Percentiles rank a stretch among this genome's conserved stretches.
Evolutionary conservation across 225 moss, liverwort and hornwort species (phyloP).

Genomic region (Asterella californica): DNA sequence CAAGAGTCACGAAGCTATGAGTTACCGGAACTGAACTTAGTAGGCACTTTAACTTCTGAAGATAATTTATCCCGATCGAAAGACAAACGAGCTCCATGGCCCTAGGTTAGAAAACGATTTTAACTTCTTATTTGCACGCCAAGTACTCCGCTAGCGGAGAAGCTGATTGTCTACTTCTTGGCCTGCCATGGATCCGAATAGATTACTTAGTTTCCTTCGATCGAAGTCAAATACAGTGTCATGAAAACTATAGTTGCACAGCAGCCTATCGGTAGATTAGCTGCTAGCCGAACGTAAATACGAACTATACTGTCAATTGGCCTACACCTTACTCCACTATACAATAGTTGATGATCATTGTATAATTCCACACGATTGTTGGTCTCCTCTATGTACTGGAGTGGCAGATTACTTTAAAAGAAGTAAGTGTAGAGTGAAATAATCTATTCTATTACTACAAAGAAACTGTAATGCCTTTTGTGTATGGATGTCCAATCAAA

Average conservation of each 20-base stretch:
- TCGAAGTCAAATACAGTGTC: background rate
- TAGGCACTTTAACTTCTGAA: background rate
- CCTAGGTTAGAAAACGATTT: background rate
- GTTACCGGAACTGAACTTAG: background rate
- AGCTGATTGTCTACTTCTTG: background rate
- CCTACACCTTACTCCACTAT: background rate
- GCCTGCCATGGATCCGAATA: background rate
- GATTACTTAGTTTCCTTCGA: background rate
- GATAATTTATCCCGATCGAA: background rate
- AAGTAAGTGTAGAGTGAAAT: too few relatives aligned
- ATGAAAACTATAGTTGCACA: background rate
- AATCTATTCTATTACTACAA: too few relatives aligned
- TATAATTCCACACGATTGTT: background rate
- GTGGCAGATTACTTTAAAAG: background rate
- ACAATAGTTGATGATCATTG: background rate
- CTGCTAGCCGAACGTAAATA: background rate
- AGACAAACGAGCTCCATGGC: background rate
- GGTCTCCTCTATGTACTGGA: background rate
- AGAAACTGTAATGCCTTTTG: too few relatives aligned
- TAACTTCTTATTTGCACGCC: background rate
- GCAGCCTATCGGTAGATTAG: background rate
- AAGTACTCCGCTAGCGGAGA: background rate
- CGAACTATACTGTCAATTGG: background rate
- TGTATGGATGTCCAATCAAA: too few relatives aligned
- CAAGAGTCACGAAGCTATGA: background rate